Base-by-base conservation (phyloP, 805 yeast species). In the Suhomyces tanzawaensis region DNA sequence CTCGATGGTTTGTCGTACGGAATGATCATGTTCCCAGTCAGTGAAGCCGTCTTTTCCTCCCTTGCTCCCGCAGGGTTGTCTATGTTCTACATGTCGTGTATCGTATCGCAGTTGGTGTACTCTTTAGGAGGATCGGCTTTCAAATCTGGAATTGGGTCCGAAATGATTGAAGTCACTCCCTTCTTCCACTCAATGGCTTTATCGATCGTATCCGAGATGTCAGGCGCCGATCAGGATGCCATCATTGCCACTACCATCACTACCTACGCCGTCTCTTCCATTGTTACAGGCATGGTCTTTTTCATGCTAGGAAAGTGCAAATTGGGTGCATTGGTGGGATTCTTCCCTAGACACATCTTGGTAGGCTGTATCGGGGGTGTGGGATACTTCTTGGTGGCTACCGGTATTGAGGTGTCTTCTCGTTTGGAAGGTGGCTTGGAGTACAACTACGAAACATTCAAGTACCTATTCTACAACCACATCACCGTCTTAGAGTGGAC, bases 301-400 rank as follows among this genome's bases (percentile, higher is more conserved):
- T 79, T 76, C 48, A 32, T 74, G 1, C 69, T 93, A 30, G 99
- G 99, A 4, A 82, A 79, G 52, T 77, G 86, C 53, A 76, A 72
- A 42, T 65, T 93, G 25, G 99, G 99, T 5, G 76, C 86, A 22
- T 65, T 93, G 16, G 96, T 91, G 15, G 96, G 95, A 0, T 93
- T 89, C 57, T 93, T 93, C 71, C 99, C 99, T 1, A 72, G 97
- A 44, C 99, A 93, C 60, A 91, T 93, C 39, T 71, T 93, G 19
- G 93, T 93, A 25, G 99, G 99, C 1, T 93, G 98, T 58, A 90
- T 93, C 50, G 99, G 99, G 27, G 99, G 99, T 53, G 99, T 93
- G 34, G 99, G 99, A 6, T 90, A 86, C 64, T 93, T 93, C 61
- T 69, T 93, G 34, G 68, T 89, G 2, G 82, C 86, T 1, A 93